Evolutionary conservation across 495 filamentous ascomycete genomes (phyloP).

Genomic region (Penicillium silybi): DNA sequence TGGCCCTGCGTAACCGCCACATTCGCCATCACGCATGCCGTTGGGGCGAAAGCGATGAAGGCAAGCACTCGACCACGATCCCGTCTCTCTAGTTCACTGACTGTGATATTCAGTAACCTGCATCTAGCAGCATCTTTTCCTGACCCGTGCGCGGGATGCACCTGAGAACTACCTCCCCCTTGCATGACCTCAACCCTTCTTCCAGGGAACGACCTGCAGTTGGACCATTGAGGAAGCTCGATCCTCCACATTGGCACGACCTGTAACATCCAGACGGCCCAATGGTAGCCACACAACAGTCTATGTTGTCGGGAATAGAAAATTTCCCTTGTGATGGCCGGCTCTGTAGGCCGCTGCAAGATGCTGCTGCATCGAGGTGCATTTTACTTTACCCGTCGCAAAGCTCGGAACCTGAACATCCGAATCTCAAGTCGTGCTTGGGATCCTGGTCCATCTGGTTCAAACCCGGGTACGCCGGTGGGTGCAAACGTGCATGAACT

Average conservation of each 20-base stretch:
- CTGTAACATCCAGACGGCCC: slow-evolving; percentile 1
- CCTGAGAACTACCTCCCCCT: slow-evolving; percentile 5
- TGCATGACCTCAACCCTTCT: slow-evolving; percentile 11
- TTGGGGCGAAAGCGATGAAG: background rate
- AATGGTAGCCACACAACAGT: background rate
- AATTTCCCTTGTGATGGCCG: slow-evolving; percentile 8
- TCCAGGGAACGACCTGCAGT: slow-evolving; percentile 1
- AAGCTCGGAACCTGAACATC: background rate
- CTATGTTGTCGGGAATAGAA: slow-evolving; percentile 1
- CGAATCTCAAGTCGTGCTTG: slow-evolving; percentile 6
- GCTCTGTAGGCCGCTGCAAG: background rate
- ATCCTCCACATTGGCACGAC: background rate
- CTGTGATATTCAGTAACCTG: background rate
- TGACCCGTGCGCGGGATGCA: slow-evolving; percentile 14
- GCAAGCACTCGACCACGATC: background rate
- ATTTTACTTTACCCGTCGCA: background rate
- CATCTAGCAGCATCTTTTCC: background rate
- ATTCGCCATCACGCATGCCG: slow-evolving; percentile 17
- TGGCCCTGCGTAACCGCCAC: slow-evolving; percentile 15
- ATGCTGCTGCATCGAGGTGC: slow-evolving; percentile 5
- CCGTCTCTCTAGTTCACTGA: background rate
- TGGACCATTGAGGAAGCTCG: slow-evolving; percentile 4
- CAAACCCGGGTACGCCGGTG: background rate
- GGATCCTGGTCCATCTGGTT: background rate
- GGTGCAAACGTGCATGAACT: slow-evolving; percentile 22